Evolutionary conservation across 257 asterid genomes (phyloP), one percentile per base, ranked within the genome.

Genomic region (Plantago major): DNA sequence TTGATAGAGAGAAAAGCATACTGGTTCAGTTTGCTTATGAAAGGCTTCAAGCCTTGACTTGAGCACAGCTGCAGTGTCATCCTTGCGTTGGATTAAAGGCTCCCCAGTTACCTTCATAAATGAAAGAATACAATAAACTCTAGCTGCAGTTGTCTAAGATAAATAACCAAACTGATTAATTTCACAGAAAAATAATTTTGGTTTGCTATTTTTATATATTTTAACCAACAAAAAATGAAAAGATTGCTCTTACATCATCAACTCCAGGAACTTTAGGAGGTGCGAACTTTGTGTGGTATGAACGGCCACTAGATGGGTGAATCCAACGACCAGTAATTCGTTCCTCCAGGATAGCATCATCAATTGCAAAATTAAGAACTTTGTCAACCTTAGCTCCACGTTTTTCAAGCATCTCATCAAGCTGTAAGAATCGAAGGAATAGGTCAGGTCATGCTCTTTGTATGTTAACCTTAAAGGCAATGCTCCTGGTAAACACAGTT

Each of bases 271-370:
- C 75, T 81, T 86, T 86, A 12, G 98, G 95, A 40, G 98, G 93
- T 18, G 95, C 89, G 65, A 86, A 91, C 67, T 88, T 88, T 12
- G 86, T 74, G 62, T 91, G 98, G 77, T 91, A 91, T 22, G 86
- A 60, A 55, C 96, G 84, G 47, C 98, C 96, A 75, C 98, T 91
- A 18, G 96, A 81, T 37, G 98, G 96, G 67, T 91, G 98, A 50
- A 91, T 91, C 98, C 98, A 91, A n/a, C 98, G 95, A 18, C 95
- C 95, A 59, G 96, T 88, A 64, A 91, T 88, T 64, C 98, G 77
- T 84, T 91, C 98, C 82, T 91, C 96, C 80, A 91, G 69, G 74
- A 91, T 75, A 52, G 98, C 85, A 78, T 88, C 96, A 74, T 88
- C 96, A 71, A 91, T 84, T 40, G 96, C 95, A 81, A 91, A 91